Base-by-base conservation (phyloP, 352 stramenopile genomes). In the Peronosclerospora sorghi region DNA sequence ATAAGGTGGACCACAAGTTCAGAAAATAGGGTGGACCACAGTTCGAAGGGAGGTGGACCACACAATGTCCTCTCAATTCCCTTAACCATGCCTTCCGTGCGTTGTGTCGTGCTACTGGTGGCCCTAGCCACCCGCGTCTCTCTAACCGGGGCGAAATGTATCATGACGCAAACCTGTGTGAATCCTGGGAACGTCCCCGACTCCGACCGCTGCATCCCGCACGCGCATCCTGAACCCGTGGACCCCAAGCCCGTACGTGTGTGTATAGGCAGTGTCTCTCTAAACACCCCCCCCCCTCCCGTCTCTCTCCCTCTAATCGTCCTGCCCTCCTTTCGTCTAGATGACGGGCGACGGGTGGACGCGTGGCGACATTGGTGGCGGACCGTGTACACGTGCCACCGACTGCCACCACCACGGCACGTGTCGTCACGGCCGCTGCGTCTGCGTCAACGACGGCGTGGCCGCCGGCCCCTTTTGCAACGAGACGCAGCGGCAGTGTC, bases 81-180 rank as follows among this genome's bases (percentile, higher is more conserved):
- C n/a, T n/a, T n/a, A n/a, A n/a, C n/a, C n/a, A n/a, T n/a, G n/a
- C n/a, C n/a, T n/a, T n/a, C n/a, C n/a, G n/a, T n/a, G n/a, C n/a
- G n/a, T n/a, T n/a, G n/a, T n/a, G n/a, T n/a, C n/a, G n/a, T n/a
- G n/a, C n/a, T n/a, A n/a, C n/a, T n/a, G n/a, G n/a, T n/a, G n/a
- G n/a, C n/a, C n/a, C n/a, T n/a, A n/a, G n/a, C n/a, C n/a, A n/a
- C n/a, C n/a, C n/a, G n/a, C n/a, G n/a, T n/a, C n/a, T n/a, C n/a
- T n/a, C n/a, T n/a, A n/a, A n/a, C n/a, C n/a, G n/a, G n/a, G n/a
- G 62, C 54, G 44, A 68, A 69, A 35, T 90, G 77, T 30, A 62
- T 73, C 5, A 90, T 90, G 74, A 87, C 77, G 6, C 74, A 87
- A 57, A 81, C 66, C 18, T 90, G 77, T 48, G 61, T 84, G 20